These are phyloP conservation scores for Cladosporium sp. DNA, from an alignment of 2,329 filamentous ascomycete genomes.

Conservation along the genomic window DNA sequence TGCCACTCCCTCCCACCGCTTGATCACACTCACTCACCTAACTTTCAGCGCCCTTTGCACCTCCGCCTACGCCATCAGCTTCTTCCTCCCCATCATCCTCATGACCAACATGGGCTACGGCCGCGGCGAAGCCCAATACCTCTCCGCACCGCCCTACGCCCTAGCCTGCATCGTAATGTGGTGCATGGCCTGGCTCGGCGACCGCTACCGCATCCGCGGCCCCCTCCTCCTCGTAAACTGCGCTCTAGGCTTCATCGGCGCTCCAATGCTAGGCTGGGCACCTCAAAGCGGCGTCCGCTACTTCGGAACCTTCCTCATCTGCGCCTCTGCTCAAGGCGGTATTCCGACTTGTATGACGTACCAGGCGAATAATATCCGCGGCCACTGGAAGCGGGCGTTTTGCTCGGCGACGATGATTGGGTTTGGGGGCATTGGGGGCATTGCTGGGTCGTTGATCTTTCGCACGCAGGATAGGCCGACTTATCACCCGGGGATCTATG, in stretches of 20 bases:
- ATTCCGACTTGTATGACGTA: slow-evolving; percentile 72
- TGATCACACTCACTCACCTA: background rate
- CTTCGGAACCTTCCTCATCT: slow-evolving; percentile 72
- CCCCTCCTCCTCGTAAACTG: slow-evolving; percentile 27
- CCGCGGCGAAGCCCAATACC: slow-evolving; percentile 62
- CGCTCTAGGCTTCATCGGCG: slow-evolving; percentile 29
- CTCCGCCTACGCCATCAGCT: slow-evolving; percentile 56
- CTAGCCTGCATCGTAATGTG: slow-evolving; percentile 35
- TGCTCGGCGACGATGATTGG: slow-evolving; percentile 73
- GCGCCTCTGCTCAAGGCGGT: slow-evolving; percentile 75
- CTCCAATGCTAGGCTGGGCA: slow-evolving; percentile 25
- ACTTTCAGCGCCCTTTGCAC: slow-evolving; percentile 40
- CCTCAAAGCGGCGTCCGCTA: slow-evolving; percentile 46
- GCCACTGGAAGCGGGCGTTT: slow-evolving; percentile 83
- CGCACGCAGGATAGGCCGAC: slow-evolving; percentile 44
- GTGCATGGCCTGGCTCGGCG: slow-evolving; percentile 24
- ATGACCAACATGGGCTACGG: slow-evolving; percentile 57
- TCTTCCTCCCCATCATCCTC: slow-evolving; percentile 77
- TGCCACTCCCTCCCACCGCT: background rate
- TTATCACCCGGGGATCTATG: slow-evolving; percentile 51
- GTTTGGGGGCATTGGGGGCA: slow-evolving; percentile 76
- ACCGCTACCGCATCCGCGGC: slow-evolving; percentile 26
- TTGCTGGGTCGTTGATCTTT: slow-evolving; percentile 73
- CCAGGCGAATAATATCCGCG: slow-evolving; percentile 82
- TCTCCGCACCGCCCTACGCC: slow-evolving; percentile 37